Percentiles rank a stretch among this genome's conserved stretches.
phyloP scores from a whole-genome alignment of 2,329 filamentous ascomycete species.

The Nemania abortiva region DNA sequence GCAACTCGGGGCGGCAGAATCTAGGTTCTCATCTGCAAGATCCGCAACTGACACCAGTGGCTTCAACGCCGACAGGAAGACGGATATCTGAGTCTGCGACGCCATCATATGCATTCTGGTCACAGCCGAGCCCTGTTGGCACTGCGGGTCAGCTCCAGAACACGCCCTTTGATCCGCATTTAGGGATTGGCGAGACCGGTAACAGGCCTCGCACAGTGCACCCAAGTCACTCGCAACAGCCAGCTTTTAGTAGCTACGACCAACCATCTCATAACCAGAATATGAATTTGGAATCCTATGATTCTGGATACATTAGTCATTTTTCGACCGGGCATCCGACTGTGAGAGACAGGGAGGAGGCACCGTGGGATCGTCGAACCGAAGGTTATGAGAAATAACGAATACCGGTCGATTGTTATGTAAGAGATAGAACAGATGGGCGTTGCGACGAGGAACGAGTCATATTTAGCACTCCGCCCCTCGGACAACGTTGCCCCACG shows the following conservation, averaged over 20 bases:
- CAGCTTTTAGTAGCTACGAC: background rate
- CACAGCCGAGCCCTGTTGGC: background rate
- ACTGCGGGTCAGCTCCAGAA: background rate
- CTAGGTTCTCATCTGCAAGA: background rate
- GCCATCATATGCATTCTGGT: constrained; percentile 3
- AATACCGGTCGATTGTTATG: too few relatives aligned
- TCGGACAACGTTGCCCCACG: too few relatives aligned
- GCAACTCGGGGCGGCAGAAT: background rate
- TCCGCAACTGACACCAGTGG: background rate
- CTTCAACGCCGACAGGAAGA: background rate
- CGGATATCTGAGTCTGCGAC: background rate
- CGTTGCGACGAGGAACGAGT: too few relatives aligned
- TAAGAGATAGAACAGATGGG: too few relatives aligned
- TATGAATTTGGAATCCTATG: background rate
- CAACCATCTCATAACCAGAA: background rate
- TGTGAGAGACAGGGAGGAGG: background rate
- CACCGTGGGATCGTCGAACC: background rate
- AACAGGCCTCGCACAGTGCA: background rate
- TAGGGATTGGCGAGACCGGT: background rate
- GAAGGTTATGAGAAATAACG: background rate
- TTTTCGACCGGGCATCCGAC: background rate
- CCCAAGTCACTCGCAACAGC: background rate
- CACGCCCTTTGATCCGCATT: background rate
- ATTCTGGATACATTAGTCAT: constrained; percentile 3
- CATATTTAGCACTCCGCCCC: too few relatives aligned